Conservation (phyloP, 2,329 filamentous ascomycete genomes). For the Periconia digitata region DNA sequence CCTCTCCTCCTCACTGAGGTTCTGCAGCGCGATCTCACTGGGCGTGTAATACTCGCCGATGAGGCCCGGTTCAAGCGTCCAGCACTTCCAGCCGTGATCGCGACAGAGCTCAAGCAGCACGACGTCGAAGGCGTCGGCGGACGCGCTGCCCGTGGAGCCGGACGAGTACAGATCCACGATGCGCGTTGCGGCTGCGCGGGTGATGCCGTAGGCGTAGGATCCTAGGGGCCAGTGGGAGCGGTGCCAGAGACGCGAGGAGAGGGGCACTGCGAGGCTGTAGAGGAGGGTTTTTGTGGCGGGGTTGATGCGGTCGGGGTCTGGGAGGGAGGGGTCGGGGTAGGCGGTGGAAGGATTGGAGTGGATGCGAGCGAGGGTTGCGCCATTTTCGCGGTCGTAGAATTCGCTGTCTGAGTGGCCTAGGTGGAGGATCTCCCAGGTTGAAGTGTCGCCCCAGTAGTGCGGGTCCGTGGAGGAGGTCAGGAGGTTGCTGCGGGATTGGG, state of each 20-base stretch:
- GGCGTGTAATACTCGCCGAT: slow-evolving; percentile 41
- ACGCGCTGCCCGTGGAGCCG: slow-evolving; percentile 8
- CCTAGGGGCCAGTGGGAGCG: slow-evolving; percentile 9
- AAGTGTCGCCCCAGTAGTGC: slow-evolving; percentile 6
- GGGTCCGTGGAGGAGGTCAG: background rate
- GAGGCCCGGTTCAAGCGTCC: slow-evolving; percentile 42
- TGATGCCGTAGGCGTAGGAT: slow-evolving; percentile 11
- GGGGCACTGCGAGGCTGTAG: slow-evolving; percentile 1
- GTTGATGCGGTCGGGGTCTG: slow-evolving; percentile 22
- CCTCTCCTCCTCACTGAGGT: background rate
- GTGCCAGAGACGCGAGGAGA: background rate
- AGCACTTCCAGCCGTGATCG: slow-evolving; percentile 38
- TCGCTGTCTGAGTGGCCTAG: slow-evolving; percentile 37
- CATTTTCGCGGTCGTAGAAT: slow-evolving; percentile 11
- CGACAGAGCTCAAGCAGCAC: slow-evolving; percentile 43
- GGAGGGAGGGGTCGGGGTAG: slow-evolving; percentile 35
- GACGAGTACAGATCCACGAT: slow-evolving; percentile 26
- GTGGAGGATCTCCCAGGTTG: slow-evolving; percentile 40
- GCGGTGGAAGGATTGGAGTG: slow-evolving; percentile 18
- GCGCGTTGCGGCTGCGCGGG: slow-evolving; percentile 25
- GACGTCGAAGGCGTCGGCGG: slow-evolving; percentile 41
- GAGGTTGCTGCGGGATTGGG: background rate
- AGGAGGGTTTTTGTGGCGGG: slow-evolving; percentile 10
- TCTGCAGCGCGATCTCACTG: slow-evolving; percentile 32
- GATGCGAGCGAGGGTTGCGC: slow-evolving; percentile 5